A percentile compares a stretch with the other conserved stretches of the same genome.
Conservation (phyloP, 192 early-diverging fungal genomes). For the Mortierella claussenii region DNA sequence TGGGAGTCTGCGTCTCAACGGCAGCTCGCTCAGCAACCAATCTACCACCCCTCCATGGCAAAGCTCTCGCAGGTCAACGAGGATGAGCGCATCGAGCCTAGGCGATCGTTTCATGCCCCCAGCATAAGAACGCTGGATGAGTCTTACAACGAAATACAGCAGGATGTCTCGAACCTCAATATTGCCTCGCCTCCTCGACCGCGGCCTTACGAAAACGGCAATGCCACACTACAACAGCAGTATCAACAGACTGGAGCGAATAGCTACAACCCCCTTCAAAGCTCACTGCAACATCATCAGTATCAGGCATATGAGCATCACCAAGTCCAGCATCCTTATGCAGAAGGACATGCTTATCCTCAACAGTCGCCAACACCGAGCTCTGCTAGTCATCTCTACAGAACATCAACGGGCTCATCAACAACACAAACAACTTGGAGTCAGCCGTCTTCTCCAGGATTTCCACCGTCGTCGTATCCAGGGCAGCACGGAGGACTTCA, state of each 20-base stretch:
- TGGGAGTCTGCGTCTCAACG: slow-evolving; percentile 28
- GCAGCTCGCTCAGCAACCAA: slow-evolving; percentile 22
- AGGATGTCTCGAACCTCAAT: slow-evolving; percentile 42
- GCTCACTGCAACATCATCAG: slow-evolving; percentile 1
- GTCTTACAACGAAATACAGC: slow-evolving; percentile 26
- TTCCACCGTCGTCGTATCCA: slow-evolving; percentile 22
- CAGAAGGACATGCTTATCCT: slow-evolving; percentile 31
- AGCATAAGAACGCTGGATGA: slow-evolving; percentile 12
- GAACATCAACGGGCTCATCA: slow-evolving; percentile 50
- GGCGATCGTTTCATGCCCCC: slow-evolving; percentile 31
- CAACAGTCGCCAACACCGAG: slow-evolving; percentile 38
- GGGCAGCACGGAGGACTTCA: slow-evolving; percentile 4
- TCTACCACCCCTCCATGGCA: slow-evolving; percentile 21
- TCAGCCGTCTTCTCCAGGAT: slow-evolving; percentile 47
- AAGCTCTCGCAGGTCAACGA: slow-evolving; percentile 40
- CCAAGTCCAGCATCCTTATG: slow-evolving; percentile 14
- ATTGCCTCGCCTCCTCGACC: slow-evolving; percentile 45
- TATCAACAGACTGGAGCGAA: background rate
- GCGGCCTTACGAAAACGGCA: slow-evolving; percentile 15
- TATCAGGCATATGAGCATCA: slow-evolving; percentile 24
- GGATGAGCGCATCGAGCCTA: slow-evolving; percentile 19
- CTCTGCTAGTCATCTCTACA: slow-evolving; percentile 30
- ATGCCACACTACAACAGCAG: slow-evolving; percentile 9
- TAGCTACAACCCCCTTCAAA: too few species aligned
- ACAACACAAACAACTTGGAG: slow-evolving; percentile 48